phyloP scores from a whole-genome alignment of 1,284 basidiomycete species.

The Garcileccinum viscosum region DNA sequence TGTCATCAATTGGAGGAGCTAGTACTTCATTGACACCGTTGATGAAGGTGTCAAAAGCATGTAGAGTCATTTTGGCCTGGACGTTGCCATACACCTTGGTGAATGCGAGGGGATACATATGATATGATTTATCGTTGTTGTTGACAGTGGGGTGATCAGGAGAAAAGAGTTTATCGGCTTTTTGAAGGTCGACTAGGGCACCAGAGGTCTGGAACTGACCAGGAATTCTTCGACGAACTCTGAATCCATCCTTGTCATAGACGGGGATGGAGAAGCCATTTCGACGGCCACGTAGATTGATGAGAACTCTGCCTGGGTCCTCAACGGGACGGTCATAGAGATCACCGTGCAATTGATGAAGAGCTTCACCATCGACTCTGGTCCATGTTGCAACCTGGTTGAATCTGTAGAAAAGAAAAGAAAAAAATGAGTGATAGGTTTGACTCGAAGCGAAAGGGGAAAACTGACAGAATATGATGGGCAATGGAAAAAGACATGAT shows the following conservation, averaged over 20 bases:
- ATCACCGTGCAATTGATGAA: background rate
- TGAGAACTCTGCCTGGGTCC: background rate
- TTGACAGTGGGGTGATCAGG: background rate
- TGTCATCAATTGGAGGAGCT: background rate
- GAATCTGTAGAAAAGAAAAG: too few relatives aligned
- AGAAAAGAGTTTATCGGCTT: constrained; percentile 1
- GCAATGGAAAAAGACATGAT: constrained; percentile 3
- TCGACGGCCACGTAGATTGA: background rate
- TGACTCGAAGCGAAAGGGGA: too few relatives aligned
- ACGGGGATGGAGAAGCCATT: background rate
- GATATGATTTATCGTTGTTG: background rate
- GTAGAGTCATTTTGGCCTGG: background rate
- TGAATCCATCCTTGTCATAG: background rate
- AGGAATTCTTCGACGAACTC: background rate
- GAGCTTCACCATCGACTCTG: background rate
- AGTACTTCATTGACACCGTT: background rate
- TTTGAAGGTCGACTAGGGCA: constrained; percentile 4
- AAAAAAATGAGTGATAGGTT: too few relatives aligned
- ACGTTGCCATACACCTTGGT: constrained; percentile 3
- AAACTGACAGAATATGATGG: constrained; percentile 7
- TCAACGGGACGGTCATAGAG: background rate
- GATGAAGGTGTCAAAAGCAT: background rate
- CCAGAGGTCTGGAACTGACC: background rate
- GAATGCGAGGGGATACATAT: constrained; percentile 8
- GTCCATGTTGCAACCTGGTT: background rate